Base-by-base conservation (phyloP, 352 stramenopile genomes). In the Phytopythium boreale region DNA sequence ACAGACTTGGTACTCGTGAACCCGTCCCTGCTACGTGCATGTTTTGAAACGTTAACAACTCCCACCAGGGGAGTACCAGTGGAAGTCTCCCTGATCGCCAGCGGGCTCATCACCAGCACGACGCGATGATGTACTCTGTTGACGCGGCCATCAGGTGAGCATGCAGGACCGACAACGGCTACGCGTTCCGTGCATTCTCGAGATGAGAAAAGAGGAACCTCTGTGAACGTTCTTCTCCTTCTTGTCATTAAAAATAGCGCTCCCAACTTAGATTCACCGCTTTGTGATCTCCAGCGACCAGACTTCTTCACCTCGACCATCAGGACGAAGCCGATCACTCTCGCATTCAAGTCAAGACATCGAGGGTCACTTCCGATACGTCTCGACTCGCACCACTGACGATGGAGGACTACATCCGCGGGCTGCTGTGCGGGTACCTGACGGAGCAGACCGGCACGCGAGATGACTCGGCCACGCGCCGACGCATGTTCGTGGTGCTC, bases 321-420 rank as follows among this genome's bases (percentile, higher is more conserved):
- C 31, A 8, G 31, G 4, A 20, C 37, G 14, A 44, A 44, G 11
- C 7, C 41, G 9, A 6, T 22, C 41, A 47, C 41, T 50, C 44
- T 26, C 10, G 44, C 12, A 50, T 4, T 20, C 11, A 17, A 10
- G 10, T 50, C 44, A 26, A 29, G 44, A 50, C 41, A 47, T 12
- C 41, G 2, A 47, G 22, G 41, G 0, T 15, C 19, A 17, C 10
- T 47, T 4, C 17, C 41, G 15, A 2, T 1, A 24, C 41, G 41
- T 22, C 15, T 5, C 22, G 4, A 47, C 41, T 17, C 15, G 19
- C 26, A 26, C 2, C 31, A 3, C 22, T 20, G 20, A 11, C 2
- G n/a, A 89, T 89, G 80, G 82, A 91, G 46, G 80, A 91, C 60
- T 91, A 91, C 68, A 89, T 91, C 44, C 79, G 79, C 46, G 82